Evolutionary conservation across 2,329 filamentous ascomycete genomes (phyloP), one percentile per base, ranked within the genome.

Genomic region (Alternaria brassicae): DNA sequence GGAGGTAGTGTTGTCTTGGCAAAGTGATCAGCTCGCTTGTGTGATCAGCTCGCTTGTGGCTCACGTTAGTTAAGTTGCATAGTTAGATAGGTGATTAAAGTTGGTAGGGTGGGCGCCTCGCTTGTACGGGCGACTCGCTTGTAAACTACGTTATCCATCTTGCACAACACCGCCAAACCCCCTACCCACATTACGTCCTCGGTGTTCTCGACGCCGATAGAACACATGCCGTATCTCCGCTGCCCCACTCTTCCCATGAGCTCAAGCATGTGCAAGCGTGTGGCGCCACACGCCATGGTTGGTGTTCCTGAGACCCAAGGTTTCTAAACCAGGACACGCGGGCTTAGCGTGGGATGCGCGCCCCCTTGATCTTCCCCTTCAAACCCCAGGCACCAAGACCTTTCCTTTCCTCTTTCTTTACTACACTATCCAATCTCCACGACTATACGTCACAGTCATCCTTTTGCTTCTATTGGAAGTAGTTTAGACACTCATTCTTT

Each of bases 391-490:
- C 40, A 55, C 12, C 40, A 32, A 28, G 32, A 12, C 39, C 53
- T 51, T 51, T 34, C 60, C 53, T 39, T 62, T 65, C 58, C 63
- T 56, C 61, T 51, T 48, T 56, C 53, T 48, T 53, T 45, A 49
- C 55, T 56, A 27, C 58, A 47, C 55, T 32, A 48, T 23, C 30
- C 44, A 48, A 34, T 48, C 19, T 55, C 53, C 56, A 50, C 52
- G 52, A 61, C 62, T 62, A 52, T 53, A 66, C 63, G 63, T 67
- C 61, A 68, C 71, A 67, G 62, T 64, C 69, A 61, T 59, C 72
- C 70, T 50, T 70, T 71, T 40, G 52, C 64, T 55, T 41, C 23
- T 66, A 57, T 58, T 48, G 44, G 44, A 48, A 48, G 44, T 48
- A 48, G n/a, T 58, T 56, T 47, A 63, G 10, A 48, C 65, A 60